Base-by-base conservation (phyloP, 2,329 filamentous ascomycete genomes). In the Mariannaea elegans region DNA sequence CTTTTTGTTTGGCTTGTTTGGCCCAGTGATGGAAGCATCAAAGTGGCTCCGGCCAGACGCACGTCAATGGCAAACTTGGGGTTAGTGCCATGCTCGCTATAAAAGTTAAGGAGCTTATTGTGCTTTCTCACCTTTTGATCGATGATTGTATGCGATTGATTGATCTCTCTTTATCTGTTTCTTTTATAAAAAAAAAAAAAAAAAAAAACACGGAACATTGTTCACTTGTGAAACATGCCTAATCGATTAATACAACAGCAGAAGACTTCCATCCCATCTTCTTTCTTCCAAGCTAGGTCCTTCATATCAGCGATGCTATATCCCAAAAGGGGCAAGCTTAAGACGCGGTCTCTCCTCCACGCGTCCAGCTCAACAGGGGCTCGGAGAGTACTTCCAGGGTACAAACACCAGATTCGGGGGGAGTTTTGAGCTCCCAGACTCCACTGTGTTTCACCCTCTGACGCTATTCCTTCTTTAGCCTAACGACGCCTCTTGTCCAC, bases 401-500 rank as follows among this genome's bases (percentile, higher is more conserved):
- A 53, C 50, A 45, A 52, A 7, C n/a, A 47, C 54, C 42, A 16
- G 53, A 44, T 19, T 42, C 54, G 51, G 55, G 58, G 49, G 38
- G 24, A 47, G 45, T 59, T 18, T 44, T 44, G 57, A 49, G 50
- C 55, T 54, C 52, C 47, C 18, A 29, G 48, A 54, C 66, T 50
- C 68, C 66, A 66, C 65, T 45, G 13, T 41, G 68, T 70, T 70
- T 70, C 68, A 70, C 47, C 62, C 18, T 49, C 36, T 27, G 38
- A 6, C 53, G 49, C 66, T 49, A 68, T 70, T 63, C 66, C 67
- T 21, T 54, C 41, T 57, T 29, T 44, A 55, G 36, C 31, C 34
- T 41, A 29, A 27, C 47, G 19, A 34, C 47, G 32, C 42, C 59
- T 27, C 41, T 42, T 18, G 27, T 39, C 42, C 23, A 36, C 50